Conservation (phyloP, 805 yeast genomes). For the Candida railenensis region DNA sequence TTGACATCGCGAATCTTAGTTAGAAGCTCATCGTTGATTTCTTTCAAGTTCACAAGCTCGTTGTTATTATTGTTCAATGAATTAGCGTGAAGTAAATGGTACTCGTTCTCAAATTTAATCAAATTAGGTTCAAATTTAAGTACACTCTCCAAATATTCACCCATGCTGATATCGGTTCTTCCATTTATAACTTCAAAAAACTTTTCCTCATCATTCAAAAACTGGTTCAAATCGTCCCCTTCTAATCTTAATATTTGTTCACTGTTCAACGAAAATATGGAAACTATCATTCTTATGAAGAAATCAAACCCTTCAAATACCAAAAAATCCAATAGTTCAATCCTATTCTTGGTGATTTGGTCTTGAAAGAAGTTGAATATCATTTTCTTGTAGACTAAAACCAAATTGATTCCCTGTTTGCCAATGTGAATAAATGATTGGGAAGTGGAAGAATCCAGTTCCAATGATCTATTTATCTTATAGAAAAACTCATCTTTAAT, state of each 20-base stretch:
- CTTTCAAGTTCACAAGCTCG: slow-evolving; percentile 38
- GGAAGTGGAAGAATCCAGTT: slow-evolving; percentile 12
- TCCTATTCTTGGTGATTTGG: slow-evolving; percentile 9
- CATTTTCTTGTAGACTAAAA: slow-evolving; percentile 16
- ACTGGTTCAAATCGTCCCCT: slow-evolving; percentile 25
- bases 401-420: slow-evolving; percentile 35
- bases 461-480: slow-evolving; percentile 34
- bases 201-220: slow-evolving; percentile 16
- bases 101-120: slow-evolving; percentile 38
- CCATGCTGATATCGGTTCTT: not conserved
- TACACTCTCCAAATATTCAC: slow-evolving; percentile 7
- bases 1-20: slow-evolving; percentile 25
- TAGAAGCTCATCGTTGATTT: slow-evolving; percentile 33
- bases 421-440: slow-evolving; percentile 31
- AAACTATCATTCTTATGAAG: slow-evolving; percentile 26
- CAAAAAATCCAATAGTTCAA: slow-evolving; percentile 31
- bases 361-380: slow-evolving; percentile 19
- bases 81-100: slow-evolving; percentile 36
- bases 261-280: slow-evolving; percentile 17
- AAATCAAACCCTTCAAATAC: slow-evolving; percentile 41
- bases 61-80: slow-evolving; percentile 35
- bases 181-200: slow-evolving; percentile 7
- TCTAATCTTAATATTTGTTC: slow-evolving; percentile 15
- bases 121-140: slow-evolving; percentile 22
- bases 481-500: slow-evolving; percentile 35